Evolutionary conservation across 176 grass and related monocot species (phyloP).

Genomic region (Bromus sterilis): DNA sequence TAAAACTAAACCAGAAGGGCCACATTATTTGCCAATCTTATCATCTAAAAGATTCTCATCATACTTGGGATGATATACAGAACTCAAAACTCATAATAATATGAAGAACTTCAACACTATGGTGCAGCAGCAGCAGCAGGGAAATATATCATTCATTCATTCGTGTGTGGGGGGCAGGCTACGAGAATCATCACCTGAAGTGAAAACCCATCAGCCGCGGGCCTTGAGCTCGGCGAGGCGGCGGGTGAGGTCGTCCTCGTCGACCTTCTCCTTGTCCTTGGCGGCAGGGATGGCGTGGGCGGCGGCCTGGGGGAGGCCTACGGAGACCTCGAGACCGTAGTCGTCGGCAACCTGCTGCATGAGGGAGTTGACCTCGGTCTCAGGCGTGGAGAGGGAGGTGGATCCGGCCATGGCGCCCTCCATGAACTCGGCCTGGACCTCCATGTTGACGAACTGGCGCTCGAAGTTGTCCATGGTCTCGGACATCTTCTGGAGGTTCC

Average conservation of each 20-base stretch:
- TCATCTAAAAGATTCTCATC: not conserved
- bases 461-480: constrained; percentile 96
- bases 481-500: constrained; percentile 97
- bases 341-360: constrained; percentile 98
- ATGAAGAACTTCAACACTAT: too few species aligned
- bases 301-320: constrained; percentile 67
- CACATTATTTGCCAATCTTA: not conserved
- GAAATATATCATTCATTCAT: not conserved
- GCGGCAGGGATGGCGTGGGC: constrained; percentile 68
- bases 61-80: too few species aligned
- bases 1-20: not conserved
- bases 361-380: constrained; percentile 95
- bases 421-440: constrained; percentile 99
- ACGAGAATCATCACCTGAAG: constrained; percentile 25
- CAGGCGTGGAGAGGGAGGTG: constrained; percentile 83
- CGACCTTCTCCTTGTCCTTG: constrained; percentile 90
- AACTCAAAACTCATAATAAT: too few species aligned
- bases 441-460: constrained; percentile 93
- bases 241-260: constrained; percentile 85
- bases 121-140: not conserved
- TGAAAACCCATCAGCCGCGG: constrained; percentile 31
- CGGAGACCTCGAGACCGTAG: constrained; percentile 90
- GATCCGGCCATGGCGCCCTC: constrained; percentile 86
- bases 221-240: constrained; percentile 83
- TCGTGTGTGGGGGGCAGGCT: too few species aligned